Percentiles rank a stretch among this genome's conserved stretches.
These are phyloP conservation scores for Sungouiozyma ichnusensis DNA, from an alignment of 805 yeast species.

Conservation along the genomic window DNA sequence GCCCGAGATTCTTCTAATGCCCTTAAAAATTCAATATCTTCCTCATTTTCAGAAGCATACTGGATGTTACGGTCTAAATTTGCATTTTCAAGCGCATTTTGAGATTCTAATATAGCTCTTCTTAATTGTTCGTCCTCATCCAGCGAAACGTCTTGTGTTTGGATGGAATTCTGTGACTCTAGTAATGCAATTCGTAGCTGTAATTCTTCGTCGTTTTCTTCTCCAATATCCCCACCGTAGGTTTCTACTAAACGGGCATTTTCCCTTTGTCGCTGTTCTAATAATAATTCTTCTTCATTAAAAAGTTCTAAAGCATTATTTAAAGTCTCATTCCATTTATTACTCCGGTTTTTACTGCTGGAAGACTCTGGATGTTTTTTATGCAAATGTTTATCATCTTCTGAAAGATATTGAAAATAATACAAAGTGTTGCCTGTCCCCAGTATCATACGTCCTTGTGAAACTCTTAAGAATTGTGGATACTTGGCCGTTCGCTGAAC, in stretches of 20 bases:
- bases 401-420: constrained; percentile 19
- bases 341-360: constrained; percentile 9
- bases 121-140: constrained; percentile 17
- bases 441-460: constrained; percentile 24
- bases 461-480: constrained; percentile 24
- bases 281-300: constrained; percentile 19
- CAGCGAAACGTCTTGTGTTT: constrained; percentile 1
- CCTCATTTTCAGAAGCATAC: constrained; percentile 3
- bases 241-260: constrained; percentile 13
- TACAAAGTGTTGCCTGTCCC: constrained; percentile 25
- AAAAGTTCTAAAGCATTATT: constrained; percentile 19
- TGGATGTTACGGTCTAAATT: not conserved
- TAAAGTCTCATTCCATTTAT: constrained; percentile 24
- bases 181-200: constrained; percentile 26
- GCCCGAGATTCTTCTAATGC: not conserved
- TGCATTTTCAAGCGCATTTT: constrained; percentile 1
- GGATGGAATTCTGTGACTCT: constrained; percentile 20
- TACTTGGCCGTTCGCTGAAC: constrained; percentile 24
- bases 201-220: constrained; percentile 23
- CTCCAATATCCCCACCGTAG: constrained; percentile 22
- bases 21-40: not conserved
- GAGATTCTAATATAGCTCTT: constrained; percentile 14
- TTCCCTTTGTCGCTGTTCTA: constrained; percentile 10
- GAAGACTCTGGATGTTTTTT: constrained; percentile 1
- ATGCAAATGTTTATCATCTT: constrained; percentile 8